Percentiles rank a stretch among this genome's conserved stretches.
phyloP scores from a whole-genome alignment of 2,329 filamentous ascomycete species.

The Plenodomus biglobosus region DNA sequence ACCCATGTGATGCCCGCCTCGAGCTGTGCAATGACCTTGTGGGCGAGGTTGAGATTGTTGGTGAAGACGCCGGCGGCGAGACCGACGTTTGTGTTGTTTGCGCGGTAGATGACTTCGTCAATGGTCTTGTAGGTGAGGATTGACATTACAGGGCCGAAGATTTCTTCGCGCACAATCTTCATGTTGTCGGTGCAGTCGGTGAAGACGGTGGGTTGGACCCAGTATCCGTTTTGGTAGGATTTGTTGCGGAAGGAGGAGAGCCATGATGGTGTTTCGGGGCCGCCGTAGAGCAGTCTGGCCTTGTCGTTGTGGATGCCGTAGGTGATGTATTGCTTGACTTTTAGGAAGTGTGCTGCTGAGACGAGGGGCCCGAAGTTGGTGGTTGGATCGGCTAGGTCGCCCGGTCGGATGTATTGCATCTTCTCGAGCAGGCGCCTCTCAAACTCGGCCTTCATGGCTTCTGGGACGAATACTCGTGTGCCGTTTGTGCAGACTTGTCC shows the following conservation, averaged over 20 bases:
- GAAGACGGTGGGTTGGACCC: conserved; percentile 82
- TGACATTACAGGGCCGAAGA: conserved; percentile 85
- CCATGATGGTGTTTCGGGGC: conserved; percentile 58
- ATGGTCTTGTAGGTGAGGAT: conserved; percentile 73
- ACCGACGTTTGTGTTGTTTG: conserved; percentile 75
- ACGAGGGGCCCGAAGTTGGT: conserved; percentile 87
- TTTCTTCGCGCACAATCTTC: conserved; percentile 79
- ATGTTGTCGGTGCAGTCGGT: conserved; percentile 82
- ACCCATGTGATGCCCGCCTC: conserved; percentile 90
- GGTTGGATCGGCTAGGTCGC: conserved; percentile 67
- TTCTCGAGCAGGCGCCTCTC: conserved; percentile 70
- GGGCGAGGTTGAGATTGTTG: conserved; percentile 70
- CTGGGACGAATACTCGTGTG: conserved; percentile 80
- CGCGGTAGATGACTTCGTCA: conserved; percentile 69
- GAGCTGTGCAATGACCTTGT: conserved; percentile 68
- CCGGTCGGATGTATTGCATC: conserved; percentile 69
- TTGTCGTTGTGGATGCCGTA: conserved; percentile 73
- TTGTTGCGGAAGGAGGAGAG: conserved; percentile 48
- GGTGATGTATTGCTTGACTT: conserved; percentile 74
- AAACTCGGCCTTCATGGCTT: conserved; percentile 64
- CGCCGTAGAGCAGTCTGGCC: conserved; percentile 74
- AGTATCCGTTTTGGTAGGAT: conserved; percentile 65
- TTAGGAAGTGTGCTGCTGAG: conserved; percentile 71
- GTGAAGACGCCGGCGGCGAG: conserved; percentile 85
- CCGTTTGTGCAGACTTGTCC: conserved; percentile 94